Base-by-base conservation (phyloP, 2,329 filamentous ascomycete species). In the Catunica adiposa region DNA sequence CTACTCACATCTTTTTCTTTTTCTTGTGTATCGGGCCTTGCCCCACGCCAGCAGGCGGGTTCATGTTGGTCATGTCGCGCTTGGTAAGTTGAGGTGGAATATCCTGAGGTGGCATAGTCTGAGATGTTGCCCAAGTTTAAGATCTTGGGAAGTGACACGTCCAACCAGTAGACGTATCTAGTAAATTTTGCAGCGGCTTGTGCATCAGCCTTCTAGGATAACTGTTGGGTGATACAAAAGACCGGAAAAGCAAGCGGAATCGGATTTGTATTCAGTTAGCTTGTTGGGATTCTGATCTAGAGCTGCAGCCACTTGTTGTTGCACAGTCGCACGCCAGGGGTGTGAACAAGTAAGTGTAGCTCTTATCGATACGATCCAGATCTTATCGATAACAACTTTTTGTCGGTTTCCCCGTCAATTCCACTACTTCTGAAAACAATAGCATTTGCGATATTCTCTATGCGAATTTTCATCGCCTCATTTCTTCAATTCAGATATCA, bases 1-100 rank as follows among this genome's bases (percentile, higher is more conserved):
- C 26, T 4, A 57, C 67, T 58, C 63, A 76, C 74, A 73, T 74
- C 64, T 75, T 77, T 42, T 52, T 77, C 51, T 52, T 52, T 17
- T 58, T 58, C 64, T 71, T 73, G 1, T 23, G 15, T 20, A 17
- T 6, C 11, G 50, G 29, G 20, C 14, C 29, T 38, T 14, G 29
- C 31, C 15, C 11, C n/a, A 26, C 50, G 11, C 29, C 50, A 9
- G 26, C 44, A 26, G 44, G 11, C 3, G 44, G 44, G 5, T 23
- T 26, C 17, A 14, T 3, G 20, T 9, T 52, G 17, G 23, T 6
- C 14, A 40, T 9, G 15, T 52, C 17, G 31, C 29, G 29, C 50
- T 52, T 40, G 14, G 34, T 17, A 5, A 40, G 15, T 26, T 20
- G 37, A 5, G 50, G 40, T 44, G 40, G 50, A 1, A 38, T 22